Base-by-base conservation (phyloP, 371 early-diverging fungal genomes). In the Basidiobolus meristosporus region DNA sequence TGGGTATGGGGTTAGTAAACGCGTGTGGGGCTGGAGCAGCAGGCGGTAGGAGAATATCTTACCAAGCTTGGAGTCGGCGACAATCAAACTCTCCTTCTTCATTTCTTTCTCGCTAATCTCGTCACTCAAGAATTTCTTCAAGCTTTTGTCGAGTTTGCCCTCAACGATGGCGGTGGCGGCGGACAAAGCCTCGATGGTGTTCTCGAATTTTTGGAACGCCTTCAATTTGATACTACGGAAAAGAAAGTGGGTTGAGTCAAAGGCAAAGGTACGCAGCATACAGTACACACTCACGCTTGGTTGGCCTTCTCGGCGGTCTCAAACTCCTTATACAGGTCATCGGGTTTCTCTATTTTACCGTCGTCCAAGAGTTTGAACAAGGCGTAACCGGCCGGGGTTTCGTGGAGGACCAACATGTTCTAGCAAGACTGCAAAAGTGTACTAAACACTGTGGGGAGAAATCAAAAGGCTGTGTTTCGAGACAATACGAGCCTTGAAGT, bases 51-150 rank as follows among this genome's bases (percentile, higher is more conserved):
- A 2, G 6, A 35, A n/a, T 31, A 30, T 12, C 32, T 15, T 68
- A 75, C 90, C 96, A 41, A 96, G 82, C 76, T 96, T 96, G 44
- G 82, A 64, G 56, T 96, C 95, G 45, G 80, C 82, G 43, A 96
- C 88, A 36, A 77, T 70, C 43, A 96, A 74, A 45, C 71, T 71
- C 59, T 93, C 91, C 65, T 87, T 84, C 62, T 81, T 72, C 64
- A 79, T 77, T 50, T 74, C 77, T 68, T 77, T 77, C 66, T 56
- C 51, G 36, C 39, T 88, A 46, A 90, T 64, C 51, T 86, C 83
- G 33, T 59, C 59, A 40, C 70, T 70, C 68, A 95, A 64, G 57
- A 98, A 92, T 53, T 71, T 76, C 60, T 90, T 41, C 62, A 97
- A 70, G 65, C 77, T 78, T 68, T 82, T 78, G 45, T 87, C 74